Conservation (phyloP, 208 protist species). For the Crithidia expoeki region DNA sequence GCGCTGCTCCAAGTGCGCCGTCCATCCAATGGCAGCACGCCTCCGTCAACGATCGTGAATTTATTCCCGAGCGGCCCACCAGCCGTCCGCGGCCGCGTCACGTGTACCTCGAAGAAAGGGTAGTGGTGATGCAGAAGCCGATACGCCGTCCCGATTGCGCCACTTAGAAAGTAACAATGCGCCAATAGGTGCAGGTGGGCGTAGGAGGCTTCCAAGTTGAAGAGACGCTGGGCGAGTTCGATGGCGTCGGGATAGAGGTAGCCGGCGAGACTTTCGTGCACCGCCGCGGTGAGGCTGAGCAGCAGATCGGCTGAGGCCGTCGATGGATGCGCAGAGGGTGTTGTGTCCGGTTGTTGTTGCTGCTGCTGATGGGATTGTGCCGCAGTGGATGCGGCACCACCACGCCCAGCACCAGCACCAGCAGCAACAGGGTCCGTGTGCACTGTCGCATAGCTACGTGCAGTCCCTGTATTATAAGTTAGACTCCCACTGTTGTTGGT, state of each 20-base stretch:
- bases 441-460: no score
- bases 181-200: constrained; percentile 73
- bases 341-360: constrained; percentile 1
- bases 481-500: not conserved
- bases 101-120: constrained; percentile 53
- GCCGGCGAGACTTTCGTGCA: constrained; percentile 62
- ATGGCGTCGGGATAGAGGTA: constrained; percentile 86
- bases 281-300: constrained; percentile 27
- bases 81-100: constrained; percentile 30
- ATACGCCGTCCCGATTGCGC: constrained; percentile 57
- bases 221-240: constrained; percentile 90
- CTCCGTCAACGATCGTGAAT: not conserved
- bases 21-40: constrained; percentile 19
- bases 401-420: not conserved
- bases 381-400: not conserved
- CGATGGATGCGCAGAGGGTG: constrained; percentile 1
- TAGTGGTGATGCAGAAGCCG: constrained; percentile 67
- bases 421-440: not conserved
- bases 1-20: constrained; percentile 28
- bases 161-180: constrained; percentile 62
- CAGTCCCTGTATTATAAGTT: no score
- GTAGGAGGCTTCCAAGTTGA: constrained; percentile 56
- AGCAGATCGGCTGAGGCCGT: constrained; percentile 18
- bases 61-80: not conserved
- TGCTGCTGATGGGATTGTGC: constrained; percentile 11